phyloP scores from a whole-genome alignment of 2,329 filamentous ascomycete species.

The Sarocladiaceae sp. region DNA sequence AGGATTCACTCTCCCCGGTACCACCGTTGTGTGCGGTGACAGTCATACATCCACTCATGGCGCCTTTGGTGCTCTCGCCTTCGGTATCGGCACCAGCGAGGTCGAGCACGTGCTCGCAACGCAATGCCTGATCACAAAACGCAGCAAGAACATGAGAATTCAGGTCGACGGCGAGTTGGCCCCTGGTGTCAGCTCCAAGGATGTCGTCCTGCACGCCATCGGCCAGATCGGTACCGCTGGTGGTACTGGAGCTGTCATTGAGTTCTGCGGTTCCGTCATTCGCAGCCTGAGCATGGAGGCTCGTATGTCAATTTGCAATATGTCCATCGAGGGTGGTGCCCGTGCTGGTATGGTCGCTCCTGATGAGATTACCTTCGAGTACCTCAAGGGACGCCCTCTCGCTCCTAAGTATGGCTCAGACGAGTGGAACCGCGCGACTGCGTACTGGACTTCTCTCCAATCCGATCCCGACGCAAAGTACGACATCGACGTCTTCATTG shows the following conservation, averaged over 20 bases:
- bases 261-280: conserved; percentile 95
- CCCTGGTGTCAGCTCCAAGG: conserved; percentile 92
- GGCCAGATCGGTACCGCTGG: conserved; percentile 92
- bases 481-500: conserved; percentile 82
- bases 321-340: conserved; percentile 95
- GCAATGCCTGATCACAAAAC: conserved; percentile 87
- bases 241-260: conserved; percentile 89
- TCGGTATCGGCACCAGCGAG: conserved; percentile 96
- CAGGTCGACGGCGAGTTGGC: conserved; percentile 87
- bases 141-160: conserved; percentile 98
- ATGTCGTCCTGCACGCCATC: conserved; percentile 88
- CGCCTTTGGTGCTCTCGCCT: conserved; percentile 89
- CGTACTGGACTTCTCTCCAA: conserved; percentile 81
- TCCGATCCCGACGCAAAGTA: conserved; percentile 86
- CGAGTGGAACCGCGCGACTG: conserved; percentile 82
- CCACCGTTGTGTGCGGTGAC: conserved; percentile 95
- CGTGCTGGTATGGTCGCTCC: conserved; percentile 96
- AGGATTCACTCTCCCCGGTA: conserved; percentile 94
- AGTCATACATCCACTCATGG: conserved; percentile 97
- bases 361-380: conserved; percentile 89
- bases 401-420: conserved; percentile 77
- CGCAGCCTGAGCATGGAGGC: conserved; percentile 88
- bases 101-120: conserved; percentile 95
- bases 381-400: conserved; percentile 84
- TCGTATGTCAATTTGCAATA: conserved; percentile 99